Base-by-base conservation (phyloP, 139 green algal species). In the Yamagishiella unicocca region DNA sequence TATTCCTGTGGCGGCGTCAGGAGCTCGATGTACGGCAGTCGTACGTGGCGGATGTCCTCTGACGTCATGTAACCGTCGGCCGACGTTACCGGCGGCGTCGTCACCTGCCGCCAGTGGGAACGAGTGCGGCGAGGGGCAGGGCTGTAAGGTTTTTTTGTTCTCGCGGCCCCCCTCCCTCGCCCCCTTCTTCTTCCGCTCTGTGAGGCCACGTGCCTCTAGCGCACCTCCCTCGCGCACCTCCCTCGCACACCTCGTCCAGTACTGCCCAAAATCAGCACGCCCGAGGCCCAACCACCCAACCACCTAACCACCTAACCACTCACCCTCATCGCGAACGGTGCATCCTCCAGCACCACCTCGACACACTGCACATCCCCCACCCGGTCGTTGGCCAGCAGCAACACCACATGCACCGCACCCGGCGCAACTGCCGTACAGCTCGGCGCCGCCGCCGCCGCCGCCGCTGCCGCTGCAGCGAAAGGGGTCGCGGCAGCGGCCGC, bases 311-410 rank as follows among this genome's bases (percentile, higher is more conserved):
- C 25, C 77, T 4, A 21, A 4, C 42, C 42, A 31, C 61, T 45
- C 42, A 85, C 79, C 61, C 33, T 31, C n/a, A 85, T 35, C 17
- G 40, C 38, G 4, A 76, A 37, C 61, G 79, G 79, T 61, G 75
- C 33, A 24, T 75, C 79, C 79, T 75, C 61, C 40, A 85, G 7
- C 61, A 62, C 61, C 42, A 85, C 29, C 61, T 85, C 79, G 10
- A 33, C 6, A n/a, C 62, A 75, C 79, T 40, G 17, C 61, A 85
- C 61, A 31, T 85, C 79, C 9, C 79, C 79, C 6, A 21, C 4
- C 8, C 12, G 24, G n/a, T 75, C 79, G 40, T 85, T 85, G 9
- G 61, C 79, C 40, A 85, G 79, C 61, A 64, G 5, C 42, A 85
- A 17, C 17, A 55, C 29, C 35, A 84, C 2, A 35, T 72, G 54